Evolutionary conservation across 495 filamentous ascomycete genomes (phyloP), one percentile per base, ranked within the genome.

Genomic region (Staphylotrichum tortipilum): DNA sequence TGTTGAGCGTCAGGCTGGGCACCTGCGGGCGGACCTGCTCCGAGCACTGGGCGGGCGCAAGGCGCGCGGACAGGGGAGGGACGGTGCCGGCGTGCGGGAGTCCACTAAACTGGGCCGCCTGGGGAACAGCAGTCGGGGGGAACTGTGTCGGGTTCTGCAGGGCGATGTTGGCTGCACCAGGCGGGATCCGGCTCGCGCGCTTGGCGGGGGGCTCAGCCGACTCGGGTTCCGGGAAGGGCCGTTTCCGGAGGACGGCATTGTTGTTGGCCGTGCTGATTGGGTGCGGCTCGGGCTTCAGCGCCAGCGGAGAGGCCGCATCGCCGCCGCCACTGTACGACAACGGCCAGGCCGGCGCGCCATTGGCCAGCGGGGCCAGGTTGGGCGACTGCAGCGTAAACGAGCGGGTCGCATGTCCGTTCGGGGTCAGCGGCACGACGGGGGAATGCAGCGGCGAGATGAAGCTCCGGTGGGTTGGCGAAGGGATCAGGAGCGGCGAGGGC

Each of bases 201-300:
- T 94, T 94, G 9, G 81, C 67, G 9, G 85, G 78, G 17, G 81
- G 83, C 47, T 91, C 83, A 9, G 73, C 65, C 23, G 64, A 66
- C 10, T 77, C 71, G 11, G 81, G 78, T 30, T 94, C 89, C 30
- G 55, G 46, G n/a, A 78, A 75, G 50, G 78, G 84, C 47, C 89
- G 75, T 68, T 96, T 96, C 49, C 82, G 73, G 52, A 44, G 62
- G 53, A n/a, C n/a, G n/a, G n/a, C n/a, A n/a, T n/a, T n/a, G n/a
- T n/a, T n/a, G n/a, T n/a, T n/a, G n/a, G n/a, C n/a, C n/a, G n/a
- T n/a, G n/a, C n/a, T n/a, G n/a, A n/a, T n/a, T n/a, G 39, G 60
- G 38, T 18, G 53, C 70, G 59, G 26, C 71, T 58, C 72, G 5
- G 77, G 74, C 50, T 78, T 69, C 28, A 64, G 42, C 14, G 70